Evolutionary conservation across 768 basidiomycete species (phyloP).

Genomic region (Tylopilus felleus): DNA sequence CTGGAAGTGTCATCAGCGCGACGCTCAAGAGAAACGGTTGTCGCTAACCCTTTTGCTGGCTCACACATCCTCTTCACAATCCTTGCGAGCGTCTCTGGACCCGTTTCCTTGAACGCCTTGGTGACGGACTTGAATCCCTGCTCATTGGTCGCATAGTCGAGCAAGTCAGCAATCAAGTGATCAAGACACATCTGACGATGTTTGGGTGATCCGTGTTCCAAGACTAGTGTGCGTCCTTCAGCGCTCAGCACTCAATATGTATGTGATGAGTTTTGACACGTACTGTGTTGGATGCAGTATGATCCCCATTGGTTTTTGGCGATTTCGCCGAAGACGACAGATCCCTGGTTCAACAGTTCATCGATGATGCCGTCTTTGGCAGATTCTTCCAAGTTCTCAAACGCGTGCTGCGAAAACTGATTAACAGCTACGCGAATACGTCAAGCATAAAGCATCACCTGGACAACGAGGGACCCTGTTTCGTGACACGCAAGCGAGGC

Average conservation of each 20-base stretch:
- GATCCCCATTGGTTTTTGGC: conserved; percentile 88
- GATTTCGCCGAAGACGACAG: conserved; percentile 66
- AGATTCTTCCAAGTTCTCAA: conserved; percentile 79
- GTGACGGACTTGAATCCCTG: conserved; percentile 87
- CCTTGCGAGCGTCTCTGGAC: conserved; percentile 68
- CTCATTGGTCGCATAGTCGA: conserved; percentile 77
- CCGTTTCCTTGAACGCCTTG: conserved; percentile 84
- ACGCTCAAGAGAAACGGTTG: neutral
- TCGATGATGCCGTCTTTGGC: conserved; percentile 85
- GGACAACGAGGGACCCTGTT: conserved; percentile 84
- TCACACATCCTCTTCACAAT: conserved; percentile 84
- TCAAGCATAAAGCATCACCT: conserved; percentile 42
- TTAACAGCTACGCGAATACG: neutral
- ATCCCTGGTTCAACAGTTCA: conserved; percentile 74
- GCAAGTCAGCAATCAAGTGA: conserved; percentile 70
- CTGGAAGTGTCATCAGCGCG: conserved; percentile 33
- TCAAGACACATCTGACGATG: conserved; percentile 76
- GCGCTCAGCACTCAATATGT: no score
- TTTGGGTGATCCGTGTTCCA: conserved; percentile 79
- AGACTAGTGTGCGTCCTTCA: conserved; percentile 42
- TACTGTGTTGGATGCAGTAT: conserved; percentile 84
- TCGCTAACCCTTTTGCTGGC: conserved; percentile 67
- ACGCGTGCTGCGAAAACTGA: conserved; percentile 57
- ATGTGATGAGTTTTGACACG: conserved; percentile 27
- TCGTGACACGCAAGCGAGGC: conserved; percentile 87